Evolutionary conservation across 2,329 filamentous ascomycete genomes (phyloP), one percentile per base, ranked within the genome.

Genomic region (Geosmithia flava): DNA sequence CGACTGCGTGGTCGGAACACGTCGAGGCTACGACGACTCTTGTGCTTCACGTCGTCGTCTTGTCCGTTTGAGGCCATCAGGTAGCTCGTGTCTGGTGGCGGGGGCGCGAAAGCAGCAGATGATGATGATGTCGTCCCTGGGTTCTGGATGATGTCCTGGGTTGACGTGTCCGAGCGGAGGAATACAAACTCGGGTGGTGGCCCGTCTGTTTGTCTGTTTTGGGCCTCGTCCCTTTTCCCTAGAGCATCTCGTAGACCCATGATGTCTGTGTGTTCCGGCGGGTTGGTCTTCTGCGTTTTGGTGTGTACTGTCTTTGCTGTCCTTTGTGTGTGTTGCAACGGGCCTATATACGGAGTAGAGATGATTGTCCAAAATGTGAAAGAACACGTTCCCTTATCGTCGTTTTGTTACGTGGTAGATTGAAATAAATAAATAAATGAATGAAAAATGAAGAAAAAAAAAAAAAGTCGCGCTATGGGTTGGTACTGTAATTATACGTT

Each of bases 141-240:
- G 49, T 57, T 55, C 44, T 80, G 72, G 61, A 95, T 87, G 54
- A 84, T 70, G 63, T 96, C 88, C 61, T 89, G 78, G 2, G 83
- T 81, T 54, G 81, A 68, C 1, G 90, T 95, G 60, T 95, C 91
- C 54, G 87, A 84, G 52, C 89, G 83, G 59, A 93, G 75, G 68
- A 96, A 88, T 53, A 76, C 87, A 68, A 96, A 88, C 55, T 86
- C 81, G 49, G 84, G 81, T 1, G 71, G 48, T 56, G 62, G 43
- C 62, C 55, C 20, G 15, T 29, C 40, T 4, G 40, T 19, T 4
- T 19, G 40, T 16, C 19, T n/a, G 3, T 16, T 3, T 20, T 50
- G 42, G 20, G 71, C 56, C 52, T 64, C 64, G 50, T 75, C 68
- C 61, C 75, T 77, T 60, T 75, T 78, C 62, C 68, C 73, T 47